phyloP scores from a whole-genome alignment of 2,329 filamentous ascomycete genomes.

The Penicillium sp. region DNA sequence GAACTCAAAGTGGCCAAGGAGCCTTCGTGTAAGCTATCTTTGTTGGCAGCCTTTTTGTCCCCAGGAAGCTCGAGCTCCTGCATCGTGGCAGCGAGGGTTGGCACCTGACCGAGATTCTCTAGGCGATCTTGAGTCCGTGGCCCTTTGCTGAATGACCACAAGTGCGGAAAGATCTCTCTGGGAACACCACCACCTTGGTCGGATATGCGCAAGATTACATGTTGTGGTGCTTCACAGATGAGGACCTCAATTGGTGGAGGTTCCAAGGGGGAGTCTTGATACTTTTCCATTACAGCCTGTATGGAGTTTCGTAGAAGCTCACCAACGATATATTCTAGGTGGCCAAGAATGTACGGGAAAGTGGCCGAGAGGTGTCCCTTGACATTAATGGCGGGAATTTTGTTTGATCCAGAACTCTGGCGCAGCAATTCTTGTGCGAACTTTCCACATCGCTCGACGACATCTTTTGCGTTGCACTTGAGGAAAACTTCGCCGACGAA shows the following conservation, averaged over 20 bases:
- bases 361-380: conserved; percentile 82
- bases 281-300: conserved; percentile 80
- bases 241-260: conserved; percentile 89
- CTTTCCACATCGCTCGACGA: conserved; percentile 76
- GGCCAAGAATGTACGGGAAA: conserved; percentile 93
- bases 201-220: conserved; percentile 93
- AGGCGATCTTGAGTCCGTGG: conserved; percentile 72
- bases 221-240: conserved; percentile 88
- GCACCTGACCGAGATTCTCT: conserved; percentile 81
- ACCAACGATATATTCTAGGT: conserved; percentile 94
- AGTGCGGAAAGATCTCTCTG: conserved; percentile 74
- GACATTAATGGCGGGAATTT: conserved; percentile 76
- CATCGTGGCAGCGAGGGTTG: conserved; percentile 87
- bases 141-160: conserved; percentile 97
- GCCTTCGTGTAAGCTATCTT: conserved; percentile 47
- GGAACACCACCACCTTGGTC: conserved; percentile 93
- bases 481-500: conserved; percentile 96
- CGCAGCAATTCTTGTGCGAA: conserved; percentile 71
- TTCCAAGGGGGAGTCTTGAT: conserved; percentile 43
- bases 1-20: conserved; percentile 78
- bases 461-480: conserved; percentile 84
- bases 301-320: conserved; percentile 94
- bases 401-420: conserved; percentile 67
- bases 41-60: conserved; percentile 28
- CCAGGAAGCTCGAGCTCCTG: conserved; percentile 66